Conservation (phyloP, 192 early-diverging fungal genomes). For the Gigaspora rosea region DNA sequence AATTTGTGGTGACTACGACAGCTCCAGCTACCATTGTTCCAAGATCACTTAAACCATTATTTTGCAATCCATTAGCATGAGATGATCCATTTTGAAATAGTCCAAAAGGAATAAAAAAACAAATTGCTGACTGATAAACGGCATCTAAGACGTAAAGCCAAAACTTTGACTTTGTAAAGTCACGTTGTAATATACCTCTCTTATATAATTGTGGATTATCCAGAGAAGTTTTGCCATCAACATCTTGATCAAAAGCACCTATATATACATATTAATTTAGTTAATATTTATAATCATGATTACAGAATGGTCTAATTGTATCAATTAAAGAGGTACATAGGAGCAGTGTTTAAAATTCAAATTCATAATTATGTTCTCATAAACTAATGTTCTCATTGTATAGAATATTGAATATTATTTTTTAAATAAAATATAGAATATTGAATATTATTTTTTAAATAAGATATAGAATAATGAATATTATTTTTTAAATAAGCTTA, state of each 20-base stretch:
- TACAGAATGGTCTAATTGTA: too few species aligned
- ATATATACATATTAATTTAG: not conserved
- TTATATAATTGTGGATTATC: constrained; percentile 79
- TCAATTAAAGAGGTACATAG: too few species aligned
- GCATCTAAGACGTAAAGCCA: constrained; percentile 74
- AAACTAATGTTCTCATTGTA: too few species aligned
- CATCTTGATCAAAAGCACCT: constrained; percentile 86
- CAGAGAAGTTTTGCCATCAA: constrained; percentile 65
- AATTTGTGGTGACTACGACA: constrained; percentile 74
- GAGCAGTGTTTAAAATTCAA: too few species aligned
- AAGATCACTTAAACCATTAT: constrained; percentile 65
- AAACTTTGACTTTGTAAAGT: constrained; percentile 75
- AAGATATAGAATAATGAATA: too few species aligned
- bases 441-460: too few species aligned
- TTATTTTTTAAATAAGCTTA: too few species aligned
- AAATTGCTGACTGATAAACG: constrained; percentile 70
- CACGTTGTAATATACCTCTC: constrained; percentile 67
- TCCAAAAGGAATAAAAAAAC: constrained; percentile 66
- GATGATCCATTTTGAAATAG: constrained; percentile 52
- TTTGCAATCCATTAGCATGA: constrained; percentile 44
- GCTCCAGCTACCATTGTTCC: constrained; percentile 74
- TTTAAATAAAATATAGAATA: too few species aligned
- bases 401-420: too few species aligned
- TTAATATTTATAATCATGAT: constrained; percentile 2
- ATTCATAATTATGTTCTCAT: too few species aligned